Base-by-base conservation (phyloP, 768 basidiomycete species). In the Punctularia strigosozonata region DNA sequence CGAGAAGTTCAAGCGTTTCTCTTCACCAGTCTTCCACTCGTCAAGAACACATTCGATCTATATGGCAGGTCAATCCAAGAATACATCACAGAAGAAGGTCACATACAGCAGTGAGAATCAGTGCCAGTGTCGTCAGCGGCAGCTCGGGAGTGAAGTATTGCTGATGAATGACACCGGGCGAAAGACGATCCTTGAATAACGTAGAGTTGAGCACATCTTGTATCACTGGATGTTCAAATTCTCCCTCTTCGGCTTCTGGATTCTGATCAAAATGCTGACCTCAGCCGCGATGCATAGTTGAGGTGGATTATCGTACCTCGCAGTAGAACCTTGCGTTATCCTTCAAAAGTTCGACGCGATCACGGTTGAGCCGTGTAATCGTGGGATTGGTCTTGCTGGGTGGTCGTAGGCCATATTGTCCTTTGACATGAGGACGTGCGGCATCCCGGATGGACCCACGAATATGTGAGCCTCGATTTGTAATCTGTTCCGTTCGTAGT, bases 151-250 rank as follows among this genome's bases (percentile, higher is more conserved):
- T 43, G 22, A 58, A 59, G 15, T 47, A 36, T 24, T 43, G 46
- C 10, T 36, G 36, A 21, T 51, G 42, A 3, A 41, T 31, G 3
- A 55, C 40, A 21, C 58, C 58, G 26, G 58, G 50, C 37, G 52
- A 49, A n/a, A 36, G 38, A 2, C 38, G 40, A 38, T 57, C 54
- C 17, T 33, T 34, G 34, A 59, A 58, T 52, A 52, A 58, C 36
- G 55, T 45, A 5, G 30, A 10, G 20, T 58, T 57, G 24, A 50
- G 23, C 1, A 36, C 31, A 26, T 39, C 39, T 32, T 59, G 58
- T 13, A 58, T 44, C 17, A 56, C 48, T 0, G 10, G 25, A n/a
- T 48, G 39, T 39, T 56, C 45, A 41, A 54, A 59, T 0, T 58
- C 10, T 55, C 55, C 18, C 42, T 42, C 17, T 19, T 30, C 24